Evolutionary conservation across 179 eudicot genomes (phyloP), one percentile per base, ranked within the genome.

Genomic region (Pouteria campechiana): DNA sequence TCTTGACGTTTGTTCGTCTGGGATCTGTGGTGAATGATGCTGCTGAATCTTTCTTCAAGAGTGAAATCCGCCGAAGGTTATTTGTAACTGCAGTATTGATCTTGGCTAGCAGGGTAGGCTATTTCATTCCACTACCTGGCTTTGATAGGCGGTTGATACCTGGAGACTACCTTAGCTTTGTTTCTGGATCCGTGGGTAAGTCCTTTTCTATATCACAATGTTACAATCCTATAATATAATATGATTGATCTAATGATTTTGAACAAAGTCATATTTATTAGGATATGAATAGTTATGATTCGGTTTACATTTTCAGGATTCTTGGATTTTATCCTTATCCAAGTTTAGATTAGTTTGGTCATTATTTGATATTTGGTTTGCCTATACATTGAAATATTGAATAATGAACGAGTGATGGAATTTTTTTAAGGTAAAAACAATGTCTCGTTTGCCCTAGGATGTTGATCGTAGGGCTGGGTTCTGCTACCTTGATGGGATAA

Each of bases 61-160:
- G 98, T 61, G 98, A 90, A 67, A 90, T 90, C 54, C 68, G 96
- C 3, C 73, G 94, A 46, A 79, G 98, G 70, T 60, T 90, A 54
- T 86, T 79, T 67, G 81, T 90, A 58, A 90, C 96, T 50, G 90
- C 88, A 41, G 50, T 76, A 10, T 58, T 90, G 60, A 61, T 90
- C 43, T 58, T 86, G 24, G 24, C 75, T 23, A 87, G 98, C 56
- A 94, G 98, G 34, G 63, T 82, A 34, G 98, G 98, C 31, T 90
- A 90, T 64, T 90, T 82, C 59, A 82, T 90, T 66, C 98, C 96
- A 55, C 59, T 90, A 27, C 96, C 98, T 23, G 98, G 98, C 3
- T 90, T 90, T 47, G 96, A 90, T 59, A 71, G 98, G 61, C 73
- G 87, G 54, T 66, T 90, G 61, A 83, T 90, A 45, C 98, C 98